Base-by-base conservation (phyloP, 768 basidiomycete species). In the Lactarius evosmus region DNA sequence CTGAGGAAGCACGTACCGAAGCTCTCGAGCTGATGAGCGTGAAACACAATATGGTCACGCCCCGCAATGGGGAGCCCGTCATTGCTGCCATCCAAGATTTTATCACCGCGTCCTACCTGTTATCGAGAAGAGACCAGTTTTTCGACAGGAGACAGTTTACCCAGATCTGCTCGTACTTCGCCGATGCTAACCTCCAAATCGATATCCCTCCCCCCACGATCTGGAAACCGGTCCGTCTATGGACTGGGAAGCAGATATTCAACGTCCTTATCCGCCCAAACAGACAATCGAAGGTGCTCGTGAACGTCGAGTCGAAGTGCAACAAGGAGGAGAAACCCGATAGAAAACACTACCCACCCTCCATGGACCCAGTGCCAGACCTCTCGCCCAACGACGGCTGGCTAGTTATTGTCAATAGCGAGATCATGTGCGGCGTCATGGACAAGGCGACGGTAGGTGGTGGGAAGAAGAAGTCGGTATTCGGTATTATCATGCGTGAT, bases 241-340 rank as follows among this genome's bases (percentile, higher is more conserved):
- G 97, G 97, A 98, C 97, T 0, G 97, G 97, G 33, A 99, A 99
- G 72, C 97, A 99, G 72, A 82, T 99, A n/a, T 98, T 98, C 82
- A 94, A 92, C 72, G 87, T 94, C 34, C 86, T 98, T 53, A 98
- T 98, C 91, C 86, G 89, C 11, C 97, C 97, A 5, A 97, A 95
- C 78, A 89, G 85, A 69, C 69, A 83, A 19, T 91, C 87, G 8
- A 84, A 87, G 32, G 86, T 98, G 58, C 77, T 88, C 41, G 94
- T 99, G 66, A 99, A 99, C 74, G 91, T 98, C 51, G 97, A 98
- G 77, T 89, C 87, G 40, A 96, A 95, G 74, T 98, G 96, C 73
- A 87, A 95, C 75, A 95, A 94, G 67, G 85, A 86, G 75, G 86
- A 93, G 67, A 89, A 92, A 68, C 86, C 89, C 7, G 82, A 85